Evolutionary conservation across 495 filamentous ascomycete species (phyloP), one percentile per base, ranked within the genome.

Genomic region (Clavariopsis aquatica): DNA sequence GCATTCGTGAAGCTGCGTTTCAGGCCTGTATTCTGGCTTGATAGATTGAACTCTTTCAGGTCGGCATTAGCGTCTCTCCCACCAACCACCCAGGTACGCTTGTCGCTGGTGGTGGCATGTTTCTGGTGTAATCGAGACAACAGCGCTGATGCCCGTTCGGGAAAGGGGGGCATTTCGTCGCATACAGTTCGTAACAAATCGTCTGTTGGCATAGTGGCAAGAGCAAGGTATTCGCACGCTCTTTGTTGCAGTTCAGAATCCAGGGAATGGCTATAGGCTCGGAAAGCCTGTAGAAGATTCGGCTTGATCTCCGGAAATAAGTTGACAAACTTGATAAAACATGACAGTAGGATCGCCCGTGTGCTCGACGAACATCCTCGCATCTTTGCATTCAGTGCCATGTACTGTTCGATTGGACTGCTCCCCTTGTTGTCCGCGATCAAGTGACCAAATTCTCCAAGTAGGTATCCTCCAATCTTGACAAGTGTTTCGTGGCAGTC

Each of bases 91-190:
- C 93, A 98, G 0, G 94, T 98, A 61, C 94, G 83, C 77, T 92
- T 96, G 74, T 98, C 95, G 69, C 88, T 93, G 2, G 91, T 92
- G 49, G 87, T 87, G 20, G 89, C 90, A 67, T 94, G 92, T 76
- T 93, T 96, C 77, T 94, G 90, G 74, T 98, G 94, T 29, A 99
- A 83, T 36, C 95, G 84, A 15, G 93, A 97, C 26, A 99, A 78
- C 27, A 99, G 79, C 1, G 94, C 94, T 3, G 93, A 97, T 20
- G 93, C 84, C 54, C 95, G 85, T 75, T 99, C 93, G 0, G 95
- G 95, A 79, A 98, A 99, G 0, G 95, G 93, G 15, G 95, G 95
- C 95, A 99, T 98, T 73, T 99, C 95, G 71, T 99, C 95, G 76
- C 91, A 96, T 1, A 99, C 90, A 1, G 95, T 98, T 52, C 95